These are phyloP conservation scores for Obelidium mucronatum DNA, from an alignment of 192 early-diverging fungal genomes.

Conservation along the genomic window DNA sequence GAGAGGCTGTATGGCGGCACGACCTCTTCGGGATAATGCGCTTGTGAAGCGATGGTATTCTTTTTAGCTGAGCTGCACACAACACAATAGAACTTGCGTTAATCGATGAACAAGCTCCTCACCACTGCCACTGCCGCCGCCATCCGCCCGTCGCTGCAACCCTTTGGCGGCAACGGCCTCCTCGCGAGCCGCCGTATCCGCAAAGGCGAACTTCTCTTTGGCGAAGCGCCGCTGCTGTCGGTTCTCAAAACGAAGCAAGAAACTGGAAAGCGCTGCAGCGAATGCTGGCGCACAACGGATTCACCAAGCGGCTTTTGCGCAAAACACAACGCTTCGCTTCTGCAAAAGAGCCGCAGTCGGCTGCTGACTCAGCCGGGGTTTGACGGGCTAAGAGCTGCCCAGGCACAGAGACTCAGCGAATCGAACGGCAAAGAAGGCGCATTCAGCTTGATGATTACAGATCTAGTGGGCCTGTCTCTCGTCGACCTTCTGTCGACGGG, in stretches of 20 bases:
- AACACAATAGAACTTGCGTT: no score
- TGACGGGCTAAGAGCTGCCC: neutral
- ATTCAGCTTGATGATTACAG: conserved; percentile 5
- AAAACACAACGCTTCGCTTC: neutral
- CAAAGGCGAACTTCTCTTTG: neutral
- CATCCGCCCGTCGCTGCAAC: neutral
- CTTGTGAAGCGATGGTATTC: no score
- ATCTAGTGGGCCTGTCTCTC: conserved; percentile 19
- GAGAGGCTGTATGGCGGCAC: conserved; percentile 8
- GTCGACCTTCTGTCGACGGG: conserved; percentile 26
- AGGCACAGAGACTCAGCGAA: neutral
- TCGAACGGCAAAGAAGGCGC: conserved; percentile 18
- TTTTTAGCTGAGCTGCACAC: no score
- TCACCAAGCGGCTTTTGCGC: neutral
- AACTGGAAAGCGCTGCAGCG: neutral
- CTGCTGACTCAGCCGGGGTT: conserved; percentile 2
- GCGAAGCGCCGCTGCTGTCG: conserved; percentile 9
- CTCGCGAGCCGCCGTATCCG: neutral
- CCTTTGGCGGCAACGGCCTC: conserved; percentile 2
- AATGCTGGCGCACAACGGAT: neutral
- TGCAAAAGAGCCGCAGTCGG: neutral
- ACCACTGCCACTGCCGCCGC: neutral
- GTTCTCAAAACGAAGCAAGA: neutral
- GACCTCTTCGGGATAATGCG: no score
- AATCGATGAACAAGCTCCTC: neutral